Evolutionary conservation across 2,329 filamentous ascomycete species (phyloP).

Genomic region (Rhynchosporium secalis): DNA sequence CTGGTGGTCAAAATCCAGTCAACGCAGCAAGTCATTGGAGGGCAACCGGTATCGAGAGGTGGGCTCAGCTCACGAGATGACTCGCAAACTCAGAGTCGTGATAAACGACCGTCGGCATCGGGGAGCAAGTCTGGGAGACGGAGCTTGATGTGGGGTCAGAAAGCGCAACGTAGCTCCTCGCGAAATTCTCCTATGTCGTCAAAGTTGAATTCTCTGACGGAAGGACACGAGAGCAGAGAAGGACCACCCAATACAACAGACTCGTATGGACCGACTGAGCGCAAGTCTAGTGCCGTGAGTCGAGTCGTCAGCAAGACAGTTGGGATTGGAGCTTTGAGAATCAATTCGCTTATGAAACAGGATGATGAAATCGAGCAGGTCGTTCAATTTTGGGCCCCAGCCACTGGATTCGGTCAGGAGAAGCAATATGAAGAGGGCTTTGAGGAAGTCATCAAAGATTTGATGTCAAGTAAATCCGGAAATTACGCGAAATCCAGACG

Average conservation of each 20-base stretch:
- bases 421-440: constrained; percentile 63
- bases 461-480: constrained; percentile 73
- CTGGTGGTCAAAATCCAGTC: constrained; percentile 72
- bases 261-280: constrained; percentile 45
- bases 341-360: constrained; percentile 73
- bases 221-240: constrained; percentile 30
- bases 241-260: constrained; percentile 56
- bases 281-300: constrained; percentile 35
- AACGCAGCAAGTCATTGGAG: constrained; percentile 34
- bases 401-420: constrained; percentile 57
- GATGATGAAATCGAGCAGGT: constrained; percentile 72
- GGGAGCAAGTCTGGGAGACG: constrained; percentile 58
- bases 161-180: constrained; percentile 55
- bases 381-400: constrained; percentile 74
- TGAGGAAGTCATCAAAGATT: constrained; percentile 69
- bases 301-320: constrained; percentile 66
- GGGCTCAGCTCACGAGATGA: constrained; percentile 34
- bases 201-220: constrained; percentile 54
- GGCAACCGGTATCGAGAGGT: constrained; percentile 35
- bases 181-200: constrained; percentile 44
- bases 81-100: constrained; percentile 21
- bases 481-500: constrained; percentile 71
- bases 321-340: constrained; percentile 74
- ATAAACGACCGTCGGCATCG: constrained; percentile 49
- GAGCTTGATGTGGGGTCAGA: constrained; percentile 71